Evolutionary conservation across 306 rosid species (phyloP), one percentile per base, ranked within the genome.

Genomic region (Mimosa pudica): DNA sequence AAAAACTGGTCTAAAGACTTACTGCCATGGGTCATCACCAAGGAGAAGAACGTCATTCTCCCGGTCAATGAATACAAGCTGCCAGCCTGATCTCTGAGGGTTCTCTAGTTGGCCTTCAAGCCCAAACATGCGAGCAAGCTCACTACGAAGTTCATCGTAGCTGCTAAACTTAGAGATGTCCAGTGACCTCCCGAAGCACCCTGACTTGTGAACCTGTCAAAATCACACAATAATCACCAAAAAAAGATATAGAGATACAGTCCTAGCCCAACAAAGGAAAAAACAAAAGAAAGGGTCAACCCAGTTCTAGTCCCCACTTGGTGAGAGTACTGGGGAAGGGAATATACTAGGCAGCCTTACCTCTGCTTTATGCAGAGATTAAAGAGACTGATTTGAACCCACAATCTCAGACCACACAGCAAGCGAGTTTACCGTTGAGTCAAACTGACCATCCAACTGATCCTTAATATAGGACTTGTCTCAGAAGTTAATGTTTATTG

Each of bases 1-100:
- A 67, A 32, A 36, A 14, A 44, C 52, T 1, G 46, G 62, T 10
- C 71, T 57, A 62, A n/a, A 51, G 73, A 88, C 94, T 90, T 86
- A 90, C 94, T 90, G 94, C 94, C 94, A 90, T 68, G 94, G 94
- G 83, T 90, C 94, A 73, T 93, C 98, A 45, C 98, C 98, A 10
- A 93, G 97, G 83, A 93, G 98, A 87, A 93, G 98, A 78, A 93
- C 85, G 79, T 93, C 98, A 82, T 88, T 91, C 94, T 93, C 98
- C 89, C 93, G 89, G 89, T 93, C 98, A 73, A 93, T 93, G 60
- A 93, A 93, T 89, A 93, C 98, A 93, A 93, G 98, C 98, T 93
- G 98, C 98, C 98, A 93, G 98, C 98, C 98, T 93, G 98, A 93
- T 93, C 98, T 93, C 92, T 83, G 90, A 79, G 93, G 94, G 86